Conservation (phyloP, 2,329 filamentous ascomycete genomes). For the Fusarium sterilihyphosum region DNA sequence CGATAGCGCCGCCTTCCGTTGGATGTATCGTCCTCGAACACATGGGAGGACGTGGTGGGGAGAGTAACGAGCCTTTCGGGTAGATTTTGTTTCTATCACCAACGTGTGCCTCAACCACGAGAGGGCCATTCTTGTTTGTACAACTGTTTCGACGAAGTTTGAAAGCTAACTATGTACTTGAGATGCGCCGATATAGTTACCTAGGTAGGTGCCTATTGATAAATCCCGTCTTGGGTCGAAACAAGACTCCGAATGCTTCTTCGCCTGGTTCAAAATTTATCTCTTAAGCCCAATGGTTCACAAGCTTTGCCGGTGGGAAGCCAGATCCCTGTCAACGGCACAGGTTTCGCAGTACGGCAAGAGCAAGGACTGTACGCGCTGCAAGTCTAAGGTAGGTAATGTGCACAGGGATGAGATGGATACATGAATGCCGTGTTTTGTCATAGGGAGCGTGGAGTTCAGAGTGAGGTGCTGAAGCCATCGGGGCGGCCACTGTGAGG, state of each 20-base stretch:
- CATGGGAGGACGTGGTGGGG: conserved; percentile 31
- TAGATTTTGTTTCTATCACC: conserved; percentile 1
- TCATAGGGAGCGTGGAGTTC: neutral
- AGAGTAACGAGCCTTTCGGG: conserved; percentile 30
- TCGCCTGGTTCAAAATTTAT: neutral
- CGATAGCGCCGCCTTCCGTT: conserved; percentile 31
- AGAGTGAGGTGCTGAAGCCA: neutral
- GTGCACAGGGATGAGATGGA: neutral
- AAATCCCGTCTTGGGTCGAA: neutral
- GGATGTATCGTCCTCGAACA: conserved; percentile 33
- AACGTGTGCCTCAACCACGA: neutral
- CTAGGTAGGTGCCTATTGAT: neutral
- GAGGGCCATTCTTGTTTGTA: neutral
- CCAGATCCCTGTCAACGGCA: conserved; percentile 3
- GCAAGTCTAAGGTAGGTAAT: neutral
- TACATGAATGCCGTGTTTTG: neutral
- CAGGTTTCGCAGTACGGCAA: neutral
- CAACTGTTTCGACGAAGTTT: neutral
- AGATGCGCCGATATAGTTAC: neutral
- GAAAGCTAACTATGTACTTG: neutral
- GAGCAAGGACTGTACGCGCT: neutral
- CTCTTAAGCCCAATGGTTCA: conserved; percentile 1
- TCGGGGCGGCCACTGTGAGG: neutral
- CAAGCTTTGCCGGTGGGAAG: neutral
- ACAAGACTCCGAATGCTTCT: neutral